Evolutionary conservation across 805 yeast species (phyloP).

Genomic region (Ogataea pilisensis): DNA sequence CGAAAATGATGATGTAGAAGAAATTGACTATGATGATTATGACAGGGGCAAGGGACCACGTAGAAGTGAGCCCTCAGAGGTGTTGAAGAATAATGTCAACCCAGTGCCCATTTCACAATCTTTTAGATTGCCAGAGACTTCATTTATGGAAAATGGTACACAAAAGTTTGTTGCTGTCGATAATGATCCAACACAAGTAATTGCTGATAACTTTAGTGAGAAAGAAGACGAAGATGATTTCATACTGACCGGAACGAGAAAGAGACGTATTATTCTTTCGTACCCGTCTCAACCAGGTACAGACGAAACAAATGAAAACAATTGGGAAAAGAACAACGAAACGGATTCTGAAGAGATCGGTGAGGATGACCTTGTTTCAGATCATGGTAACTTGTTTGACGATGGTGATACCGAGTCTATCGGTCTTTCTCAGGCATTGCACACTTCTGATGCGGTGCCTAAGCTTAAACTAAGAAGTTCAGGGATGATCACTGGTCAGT

Average conservation of each 20-base stretch:
- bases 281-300: not conserved
- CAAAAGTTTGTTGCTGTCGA: not conserved
- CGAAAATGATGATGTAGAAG: not conserved
- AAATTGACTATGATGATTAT: too few species aligned
- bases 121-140: conserved; percentile 3
- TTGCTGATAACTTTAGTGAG: not conserved
- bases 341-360: not conserved
- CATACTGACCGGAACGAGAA: not conserved
- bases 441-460: not conserved
- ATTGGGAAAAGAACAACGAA: not conserved
- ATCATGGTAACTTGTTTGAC: not conserved
- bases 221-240: not conserved
- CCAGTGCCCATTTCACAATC: not conserved
- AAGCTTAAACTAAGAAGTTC: not conserved
- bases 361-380: not conserved
- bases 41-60: not conserved
- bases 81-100: not conserved
- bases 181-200: not conserved
- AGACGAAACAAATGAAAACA: not conserved
- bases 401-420: not conserved
- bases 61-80: not conserved
- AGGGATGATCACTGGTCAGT: not conserved
- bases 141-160: conserved; percentile 1
- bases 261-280: not conserved
- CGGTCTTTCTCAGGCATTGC: not conserved